Conservation (phyloP, 768 basidiomycete species). For the Goffeauzyma gilvescens region DNA sequence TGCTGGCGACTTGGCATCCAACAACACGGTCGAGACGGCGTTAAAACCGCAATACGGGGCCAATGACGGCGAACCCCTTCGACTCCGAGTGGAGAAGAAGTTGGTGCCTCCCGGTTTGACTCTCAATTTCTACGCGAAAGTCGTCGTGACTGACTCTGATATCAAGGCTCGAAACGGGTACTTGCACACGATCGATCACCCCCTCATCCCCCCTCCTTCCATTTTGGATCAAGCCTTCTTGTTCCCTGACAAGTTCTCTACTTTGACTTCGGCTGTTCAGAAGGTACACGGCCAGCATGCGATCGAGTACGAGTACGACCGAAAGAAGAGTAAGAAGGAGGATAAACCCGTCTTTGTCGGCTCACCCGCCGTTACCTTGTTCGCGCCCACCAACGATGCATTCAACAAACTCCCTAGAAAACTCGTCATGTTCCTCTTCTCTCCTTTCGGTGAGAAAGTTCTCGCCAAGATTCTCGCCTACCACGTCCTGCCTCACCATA, state of each 20-base stretch:
- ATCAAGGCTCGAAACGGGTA: slow-evolving; percentile 39
- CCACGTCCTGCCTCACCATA: slow-evolving; percentile 43
- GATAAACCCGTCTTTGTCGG: slow-evolving; percentile 24
- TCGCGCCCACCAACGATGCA: slow-evolving; percentile 30
- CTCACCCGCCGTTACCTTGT: slow-evolving; percentile 25
- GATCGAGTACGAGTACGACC: slow-evolving; percentile 28
- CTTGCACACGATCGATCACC: slow-evolving; percentile 42
- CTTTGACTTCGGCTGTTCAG: slow-evolving; percentile 43
- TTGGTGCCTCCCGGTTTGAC: slow-evolving; percentile 30
- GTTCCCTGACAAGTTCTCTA: slow-evolving; percentile 33
- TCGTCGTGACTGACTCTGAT: slow-evolving; percentile 31
- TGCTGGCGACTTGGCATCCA: slow-evolving; percentile 36
- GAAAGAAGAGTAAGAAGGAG: slow-evolving; percentile 16
- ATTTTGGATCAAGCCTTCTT: slow-evolving; percentile 31
- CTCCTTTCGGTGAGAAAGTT: slow-evolving; percentile 40
- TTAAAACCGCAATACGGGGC: slow-evolving; percentile 26
- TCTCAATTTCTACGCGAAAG: slow-evolving; percentile 40
- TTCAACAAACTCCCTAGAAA: slow-evolving; percentile 37
- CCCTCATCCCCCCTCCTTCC: slow-evolving; percentile 35
- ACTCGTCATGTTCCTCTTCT: slow-evolving; percentile 43
- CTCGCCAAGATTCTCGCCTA: slow-evolving; percentile 43
- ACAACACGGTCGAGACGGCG: slow-evolving; percentile 39
- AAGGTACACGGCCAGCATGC: slow-evolving; percentile 37
- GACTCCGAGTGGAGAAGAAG: slow-evolving; percentile 26
- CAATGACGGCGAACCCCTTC: slow-evolving; percentile 22